Base-by-base conservation (phyloP, 345 rosid species). In the Aquilaria sinensis region DNA sequence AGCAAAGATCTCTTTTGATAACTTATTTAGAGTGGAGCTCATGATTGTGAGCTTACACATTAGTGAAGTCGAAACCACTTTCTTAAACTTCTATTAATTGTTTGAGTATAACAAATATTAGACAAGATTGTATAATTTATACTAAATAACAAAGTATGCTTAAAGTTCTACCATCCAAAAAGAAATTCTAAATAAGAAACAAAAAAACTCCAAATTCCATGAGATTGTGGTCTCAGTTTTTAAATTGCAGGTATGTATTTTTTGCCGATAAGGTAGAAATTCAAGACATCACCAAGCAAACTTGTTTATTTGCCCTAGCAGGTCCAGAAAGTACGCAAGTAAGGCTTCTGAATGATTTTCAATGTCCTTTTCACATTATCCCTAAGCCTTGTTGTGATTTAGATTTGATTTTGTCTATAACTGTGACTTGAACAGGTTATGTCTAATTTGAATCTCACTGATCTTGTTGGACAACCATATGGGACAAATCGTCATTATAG, bases 191-290 rank as follows among this genome's bases (percentile, higher is more conserved):
- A 37, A 34, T 13, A 34, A 3, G 47, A 48, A 31, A 34, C 14
- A 11, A 10, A n/a, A 29, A 53, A 63, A 31, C 7, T 37, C 4
- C 4, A 10, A 16, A 10, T 2, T n/a, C 16, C 7, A 30, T 58
- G 31, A 47, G 37, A 47, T 55, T 49, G 48, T 43, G 62, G 34
- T 59, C 50, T 57, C 16, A 57, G 50, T 34, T 29, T 3, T 64
- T 51, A 32, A 72, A 56, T 37, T 67, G 53, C 50, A 89, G 98
- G 87, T 87, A 89, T 67, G 77, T 89, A n/a, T 92, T 89, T 70
- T 85, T 89, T 14, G 76, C 95, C 65, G 98, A 92, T 74, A 83
- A 87, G 73, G 90, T 92, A 34, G 92, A 83, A 75, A 80, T 92
- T 70, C 82, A 81, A 71, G 95, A 92, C 65, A 83, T 89, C 57